Evolutionary conservation across 2,329 filamentous ascomycete species (phyloP).

Genomic region (Pseudocercospora musae): DNA sequence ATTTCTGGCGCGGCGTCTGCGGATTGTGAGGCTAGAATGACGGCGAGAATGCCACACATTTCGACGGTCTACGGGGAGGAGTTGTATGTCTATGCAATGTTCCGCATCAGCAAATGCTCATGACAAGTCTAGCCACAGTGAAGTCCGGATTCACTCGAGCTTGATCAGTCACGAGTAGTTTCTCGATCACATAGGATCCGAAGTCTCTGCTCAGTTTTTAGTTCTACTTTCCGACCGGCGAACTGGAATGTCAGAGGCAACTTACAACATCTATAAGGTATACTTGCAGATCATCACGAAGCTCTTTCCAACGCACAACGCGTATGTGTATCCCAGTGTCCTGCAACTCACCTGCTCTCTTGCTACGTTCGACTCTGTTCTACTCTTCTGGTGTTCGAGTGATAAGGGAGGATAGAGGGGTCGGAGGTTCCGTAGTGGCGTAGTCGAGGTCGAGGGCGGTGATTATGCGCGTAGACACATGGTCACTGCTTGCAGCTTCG

Average conservation of each 20-base stretch:
- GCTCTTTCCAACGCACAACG: neutral
- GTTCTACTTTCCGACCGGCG: neutral
- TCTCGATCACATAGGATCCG: constrained; percentile 4
- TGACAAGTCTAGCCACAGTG: neutral
- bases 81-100: neutral
- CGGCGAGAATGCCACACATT: constrained; percentile 53
- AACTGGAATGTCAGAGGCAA: neutral
- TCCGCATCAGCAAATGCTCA: neutral
- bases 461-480: neutral
- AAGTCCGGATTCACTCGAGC: neutral
- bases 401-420: neutral
- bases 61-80: constrained; percentile 20
- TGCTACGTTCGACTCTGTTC: no score
- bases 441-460: neutral
- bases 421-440: neutral
- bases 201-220: neutral
- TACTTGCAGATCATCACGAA: constrained; percentile 2
- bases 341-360: neutral
- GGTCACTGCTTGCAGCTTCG: neutral
- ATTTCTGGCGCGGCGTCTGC: constrained; percentile 38
- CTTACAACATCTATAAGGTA: constrained; percentile 6
- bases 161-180: neutral
- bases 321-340: neutral
- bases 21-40: constrained; percentile 45
- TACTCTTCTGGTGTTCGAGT: neutral